Evolutionary conservation across 106 monocot genomes (phyloP), one percentile per base, ranked within the genome.

Genomic region (Triglochin maritima): DNA sequence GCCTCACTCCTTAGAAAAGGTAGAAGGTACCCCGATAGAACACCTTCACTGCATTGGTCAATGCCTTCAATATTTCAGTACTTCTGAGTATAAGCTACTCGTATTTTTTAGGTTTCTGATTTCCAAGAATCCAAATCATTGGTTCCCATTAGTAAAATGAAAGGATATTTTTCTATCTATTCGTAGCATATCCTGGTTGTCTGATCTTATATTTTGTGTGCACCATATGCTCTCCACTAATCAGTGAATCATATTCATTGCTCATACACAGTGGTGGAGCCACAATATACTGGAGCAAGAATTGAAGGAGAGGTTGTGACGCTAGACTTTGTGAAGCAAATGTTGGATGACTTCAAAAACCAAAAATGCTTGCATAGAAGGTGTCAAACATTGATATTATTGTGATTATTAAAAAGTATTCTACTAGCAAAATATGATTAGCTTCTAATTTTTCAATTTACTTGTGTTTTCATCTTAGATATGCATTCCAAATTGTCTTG

Each of bases 291-390:
- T 72, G 91, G 96, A 56, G 86, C 96, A 75, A 81, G 88, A 88
- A 88, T 91, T 65, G 96, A 98, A 29, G 96, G 96, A 12, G 96
- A 98, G 50, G 76, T 74, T 10, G 80, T 98, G 69, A 91, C 88
- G 7, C 64, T 88, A 16, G 80, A 92, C 45, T 98, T 98, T 81
- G 84, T 91, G 49, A 91, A 92, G 75, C 78, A 86, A 64, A 91
- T 98, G 96, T 80, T 98, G 75, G 91, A 86, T 60, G 88, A 98
- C 59, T 98, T 98, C 72, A 84, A 74, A 63, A 88, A 81, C 63
- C 88, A 92, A 70, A 98, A 92, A 72, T 79, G 59, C 53, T 68
- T 98, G 70, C 96, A 98, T 63, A 98, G 86, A 76, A 86, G 96
- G 96, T 93, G 46, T 46, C 13, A 10, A 7, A 9, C 7, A 17